Evolutionary conservation across 768 basidiomycete genomes (phyloP), one percentile per base, ranked within the genome.

Genomic region (Amanita rubescens): DNA sequence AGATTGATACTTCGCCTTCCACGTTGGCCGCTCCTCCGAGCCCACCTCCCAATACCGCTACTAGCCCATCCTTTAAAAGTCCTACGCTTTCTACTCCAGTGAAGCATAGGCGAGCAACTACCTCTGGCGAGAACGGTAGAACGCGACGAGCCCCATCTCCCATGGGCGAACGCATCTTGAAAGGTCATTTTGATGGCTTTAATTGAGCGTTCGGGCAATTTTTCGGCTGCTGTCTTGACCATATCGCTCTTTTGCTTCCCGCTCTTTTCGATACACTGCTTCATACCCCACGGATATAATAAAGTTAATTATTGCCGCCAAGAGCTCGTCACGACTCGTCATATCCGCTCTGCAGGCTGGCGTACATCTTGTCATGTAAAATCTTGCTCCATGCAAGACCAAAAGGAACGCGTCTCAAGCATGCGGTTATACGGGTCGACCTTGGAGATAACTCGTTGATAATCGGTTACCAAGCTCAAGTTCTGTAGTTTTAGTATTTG

Each of bases 101-200:
- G 49, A 69, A 67, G 59, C 72, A 72, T 12, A 76, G 74, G 53
- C 82, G 86, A 17, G 77, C 84, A n/a, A 79, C 84, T 3, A 85
- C 84, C 17, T 64, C 84, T 51, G 76, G 75, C 39, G 63, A 66
- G 45, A 71, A 75, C 12, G 57, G 66, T n/a, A 76, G 76, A 47
- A 76, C 76, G 9, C 82, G 79, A 52, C 74, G 82, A 56, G 87
- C 86, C 2, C 90, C 89, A 17, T 90, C 87, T 35, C 90, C 90
- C 5, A 92, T 91, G 90, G 91, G 90, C 58, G 90, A 93, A 69
- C 77, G 90, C 55, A 91, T 93, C 56, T 77, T 93, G 60, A 93
- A 89, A 73, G 90, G 90, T 8, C 90, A 93, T 61, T 93, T 92
- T 60, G 90, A 93, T 63, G 85, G 90, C 46, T 93, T 93, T 75